Evolutionary conservation across 208 protist genomes (phyloP).

Genomic region (Crithidia brevicula): DNA sequence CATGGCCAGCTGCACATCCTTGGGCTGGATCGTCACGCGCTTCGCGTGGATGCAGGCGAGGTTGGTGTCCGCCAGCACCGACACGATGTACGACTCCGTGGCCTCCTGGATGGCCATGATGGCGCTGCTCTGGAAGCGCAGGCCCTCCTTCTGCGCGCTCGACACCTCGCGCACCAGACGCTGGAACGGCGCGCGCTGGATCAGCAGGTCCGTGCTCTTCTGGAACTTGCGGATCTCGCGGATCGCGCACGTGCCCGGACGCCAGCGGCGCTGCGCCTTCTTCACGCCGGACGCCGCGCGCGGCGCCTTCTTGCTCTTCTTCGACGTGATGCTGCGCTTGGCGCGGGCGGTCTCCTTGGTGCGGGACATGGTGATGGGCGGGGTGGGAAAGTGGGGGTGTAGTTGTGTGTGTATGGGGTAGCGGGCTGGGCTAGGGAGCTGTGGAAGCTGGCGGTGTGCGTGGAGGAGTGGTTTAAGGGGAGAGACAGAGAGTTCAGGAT

Average conservation of each 20-base stretch:
- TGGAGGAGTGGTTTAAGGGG: neutral
- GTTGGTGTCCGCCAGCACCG: constrained; percentile 93
- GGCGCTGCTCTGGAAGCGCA: constrained; percentile 89
- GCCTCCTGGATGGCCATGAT: constrained; percentile 91
- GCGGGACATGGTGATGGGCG: constrained; percentile 87
- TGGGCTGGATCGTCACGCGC: constrained; percentile 85
- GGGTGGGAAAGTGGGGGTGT: neutral
- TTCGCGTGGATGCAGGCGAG: constrained; percentile 88
- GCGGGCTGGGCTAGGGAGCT: neutral
- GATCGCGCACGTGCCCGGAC: constrained; percentile 97
- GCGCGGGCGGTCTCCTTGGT: constrained; percentile 98
- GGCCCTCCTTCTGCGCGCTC: constrained; percentile 73
- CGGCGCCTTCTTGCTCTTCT: constrained; percentile 96
- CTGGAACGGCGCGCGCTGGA: constrained; percentile 90
- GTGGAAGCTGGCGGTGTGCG: neutral
- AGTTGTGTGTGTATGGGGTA: constrained; percentile 3
- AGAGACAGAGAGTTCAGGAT: neutral
- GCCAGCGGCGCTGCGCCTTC: constrained; percentile 96
- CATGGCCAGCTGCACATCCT: constrained; percentile 45
- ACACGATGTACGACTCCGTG: constrained; percentile 91
- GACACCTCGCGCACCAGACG: constrained; percentile 87
- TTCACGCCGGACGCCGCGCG: constrained; percentile 96
- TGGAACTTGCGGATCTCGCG: constrained; percentile 96
- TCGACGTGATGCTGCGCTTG: constrained; percentile 96
- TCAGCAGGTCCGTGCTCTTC: constrained; percentile 87